These are phyloP conservation scores for Suhomyces emberorum DNA, from an alignment of 805 yeast genomes.

Conservation along the genomic window DNA sequence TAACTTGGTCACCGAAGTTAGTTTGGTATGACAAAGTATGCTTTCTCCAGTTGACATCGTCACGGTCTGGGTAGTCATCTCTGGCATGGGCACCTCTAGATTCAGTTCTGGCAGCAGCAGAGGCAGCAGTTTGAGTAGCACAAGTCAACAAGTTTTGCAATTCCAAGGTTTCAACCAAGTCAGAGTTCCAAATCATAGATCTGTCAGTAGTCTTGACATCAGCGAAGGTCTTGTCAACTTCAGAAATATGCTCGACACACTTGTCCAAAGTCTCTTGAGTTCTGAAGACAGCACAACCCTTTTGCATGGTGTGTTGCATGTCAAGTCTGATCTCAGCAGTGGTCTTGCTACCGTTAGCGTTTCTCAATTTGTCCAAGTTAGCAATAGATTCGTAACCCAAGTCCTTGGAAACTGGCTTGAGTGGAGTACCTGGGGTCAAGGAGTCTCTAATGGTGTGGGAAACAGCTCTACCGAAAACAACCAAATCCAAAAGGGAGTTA, in stretches of 20 bases:
- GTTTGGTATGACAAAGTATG: conserved; percentile 93
- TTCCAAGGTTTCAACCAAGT: conserved; percentile 92
- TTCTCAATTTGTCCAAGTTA: conserved; percentile 85
- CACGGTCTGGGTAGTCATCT: conserved; percentile 95
- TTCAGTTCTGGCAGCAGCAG: conserved; percentile 94
- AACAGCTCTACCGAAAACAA: conserved; percentile 98
- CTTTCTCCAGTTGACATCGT: conserved; percentile 96
- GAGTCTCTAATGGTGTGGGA: conserved; percentile 85
- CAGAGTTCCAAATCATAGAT: conserved; percentile 99
- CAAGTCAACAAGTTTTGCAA: conserved; percentile 94
- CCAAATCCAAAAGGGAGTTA: conserved; percentile 92
- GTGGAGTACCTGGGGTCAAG: conserved; percentile 85
- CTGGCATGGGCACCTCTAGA: conserved; percentile 99
- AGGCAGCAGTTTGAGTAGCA: conserved; percentile 91
- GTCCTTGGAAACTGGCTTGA: conserved; percentile 76
- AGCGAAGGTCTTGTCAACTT: conserved; percentile 68
- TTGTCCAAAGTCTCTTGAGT: conserved; percentile 86
- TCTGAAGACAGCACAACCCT: conserved; percentile 95
- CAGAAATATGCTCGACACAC: conserved; percentile 78
- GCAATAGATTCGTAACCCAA: conserved; percentile 87
- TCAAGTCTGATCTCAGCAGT: conserved; percentile 87
- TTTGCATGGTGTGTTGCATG: conserved; percentile 97
- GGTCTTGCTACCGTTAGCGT: conserved; percentile 72
- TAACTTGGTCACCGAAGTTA: conserved; percentile 64
- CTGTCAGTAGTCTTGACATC: conserved; percentile 88